Evolutionary conservation across 495 filamentous ascomycete genomes (phyloP).

Genomic region (Penicillium turbatum): DNA sequence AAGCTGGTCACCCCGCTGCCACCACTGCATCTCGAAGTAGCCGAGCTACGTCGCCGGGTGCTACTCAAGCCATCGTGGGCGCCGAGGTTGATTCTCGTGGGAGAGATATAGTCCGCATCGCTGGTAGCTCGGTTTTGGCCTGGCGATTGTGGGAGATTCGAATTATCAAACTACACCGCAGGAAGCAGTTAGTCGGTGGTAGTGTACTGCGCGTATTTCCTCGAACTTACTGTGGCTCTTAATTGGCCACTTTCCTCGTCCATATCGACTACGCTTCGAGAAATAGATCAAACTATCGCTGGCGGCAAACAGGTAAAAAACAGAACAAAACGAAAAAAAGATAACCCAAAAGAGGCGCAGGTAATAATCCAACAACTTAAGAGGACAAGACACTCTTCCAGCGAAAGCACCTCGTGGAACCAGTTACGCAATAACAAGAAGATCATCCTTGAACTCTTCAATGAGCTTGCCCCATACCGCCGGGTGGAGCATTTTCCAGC

Average conservation of each 20-base stretch:
- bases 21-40: conserved; percentile 17
- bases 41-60: conserved; percentile 23
- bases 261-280: neutral
- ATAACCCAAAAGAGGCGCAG: neutral
- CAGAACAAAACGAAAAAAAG: neutral
- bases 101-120: conserved; percentile 13
- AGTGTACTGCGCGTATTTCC: neutral
- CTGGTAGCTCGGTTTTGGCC: conserved; percentile 4
- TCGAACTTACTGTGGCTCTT: conserved; percentile 3
- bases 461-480: neutral
- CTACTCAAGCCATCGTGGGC: conserved; percentile 5
- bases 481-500: neutral
- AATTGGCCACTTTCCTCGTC: neutral
- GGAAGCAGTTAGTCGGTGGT: neutral
- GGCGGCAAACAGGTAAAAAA: neutral
- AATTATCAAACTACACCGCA: neutral
- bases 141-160: neutral
- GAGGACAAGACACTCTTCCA: no score
- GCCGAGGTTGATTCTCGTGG: conserved; percentile 6
- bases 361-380: neutral
- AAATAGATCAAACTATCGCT: neutral
- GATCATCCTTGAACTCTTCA: conserved; percentile 4
- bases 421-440: conserved; percentile 1
- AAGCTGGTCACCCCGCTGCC: conserved; percentile 23
- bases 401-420: neutral